Conservation (phyloP, 495 filamentous ascomycete species). For the Penicillium canariense region DNA sequence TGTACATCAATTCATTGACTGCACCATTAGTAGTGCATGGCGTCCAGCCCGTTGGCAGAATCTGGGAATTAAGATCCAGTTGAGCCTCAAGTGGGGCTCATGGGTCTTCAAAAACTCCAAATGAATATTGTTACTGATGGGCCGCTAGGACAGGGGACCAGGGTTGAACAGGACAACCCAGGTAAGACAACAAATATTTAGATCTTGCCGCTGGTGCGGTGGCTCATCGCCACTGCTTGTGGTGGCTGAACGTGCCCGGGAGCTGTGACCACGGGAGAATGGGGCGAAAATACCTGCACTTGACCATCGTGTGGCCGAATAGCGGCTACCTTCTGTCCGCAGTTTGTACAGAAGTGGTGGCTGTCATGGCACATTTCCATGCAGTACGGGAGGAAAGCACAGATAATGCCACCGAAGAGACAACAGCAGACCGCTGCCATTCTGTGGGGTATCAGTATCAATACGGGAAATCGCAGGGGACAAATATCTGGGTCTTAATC, state of each 20-base stretch:
- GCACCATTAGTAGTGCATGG: background rate
- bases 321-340: conserved; percentile 9
- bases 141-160: background rate
- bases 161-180: background rate
- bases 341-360: conserved; percentile 20
- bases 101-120: background rate
- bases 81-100: background rate
- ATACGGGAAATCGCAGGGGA: background rate
- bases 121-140: background rate
- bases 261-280: conserved; percentile 2
- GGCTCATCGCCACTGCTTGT: conserved; percentile 7
- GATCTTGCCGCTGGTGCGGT: background rate
- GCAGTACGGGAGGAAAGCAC: conserved; percentile 18
- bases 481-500: background rate
- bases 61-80: background rate
- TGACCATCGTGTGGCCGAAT: conserved; percentile 10
- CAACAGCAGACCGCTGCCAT: conserved; percentile 17
- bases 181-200: background rate
- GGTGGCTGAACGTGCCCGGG: conserved; percentile 7
- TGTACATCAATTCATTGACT: background rate
- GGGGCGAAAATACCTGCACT: conserved; percentile 9
- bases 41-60: background rate
- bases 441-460: conserved; percentile 7
- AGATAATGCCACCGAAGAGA: conserved; percentile 18
- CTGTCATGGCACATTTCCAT: conserved; percentile 20